A percentile compares a stretch with the other conserved stretches of the same genome.
phyloP scores from a whole-genome alignment of 805 yeast genomes.

The Starmerella floris region DNA sequence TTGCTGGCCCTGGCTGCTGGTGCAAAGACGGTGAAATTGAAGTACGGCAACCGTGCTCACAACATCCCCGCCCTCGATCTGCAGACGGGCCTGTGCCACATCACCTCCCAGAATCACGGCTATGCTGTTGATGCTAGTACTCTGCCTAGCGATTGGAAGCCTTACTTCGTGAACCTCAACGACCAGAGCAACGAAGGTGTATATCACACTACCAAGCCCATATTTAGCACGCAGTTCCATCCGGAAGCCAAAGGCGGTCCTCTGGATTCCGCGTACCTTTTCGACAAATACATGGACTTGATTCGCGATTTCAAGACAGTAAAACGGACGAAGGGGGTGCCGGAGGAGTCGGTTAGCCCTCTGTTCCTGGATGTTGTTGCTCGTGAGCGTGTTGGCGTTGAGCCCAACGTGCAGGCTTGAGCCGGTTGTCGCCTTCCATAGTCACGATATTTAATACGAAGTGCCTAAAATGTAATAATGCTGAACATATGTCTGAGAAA shows the following conservation, averaged over 20 bases:
- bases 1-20: constrained; percentile 89
- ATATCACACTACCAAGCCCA: constrained; percentile 76
- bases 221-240: constrained; percentile 94
- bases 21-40: constrained; percentile 81
- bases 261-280: constrained; percentile 75
- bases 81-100: constrained; percentile 85
- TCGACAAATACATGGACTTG: constrained; percentile 73
- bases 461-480: too few relatives aligned
- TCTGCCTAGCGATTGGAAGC: constrained; percentile 63
- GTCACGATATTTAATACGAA: too few relatives aligned
- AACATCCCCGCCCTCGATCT: constrained; percentile 92
- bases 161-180: constrained; percentile 82
- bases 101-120: constrained; percentile 98
- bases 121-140: constrained; percentile 84
- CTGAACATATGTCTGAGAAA: too few relatives aligned
- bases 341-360: constrained; percentile 31
- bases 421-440: too few relatives aligned
- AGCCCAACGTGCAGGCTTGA: constrained; percentile 28
- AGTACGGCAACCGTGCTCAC: constrained; percentile 98
- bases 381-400: constrained; percentile 33
- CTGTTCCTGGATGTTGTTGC: constrained; percentile 30
- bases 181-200: constrained; percentile 97
- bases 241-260: constrained; percentile 99
- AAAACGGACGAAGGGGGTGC: constrained; percentile 33
- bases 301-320: constrained; percentile 44